phyloP scores from a whole-genome alignment of 306 rosid species.

The Trifolium fragiferum region DNA sequence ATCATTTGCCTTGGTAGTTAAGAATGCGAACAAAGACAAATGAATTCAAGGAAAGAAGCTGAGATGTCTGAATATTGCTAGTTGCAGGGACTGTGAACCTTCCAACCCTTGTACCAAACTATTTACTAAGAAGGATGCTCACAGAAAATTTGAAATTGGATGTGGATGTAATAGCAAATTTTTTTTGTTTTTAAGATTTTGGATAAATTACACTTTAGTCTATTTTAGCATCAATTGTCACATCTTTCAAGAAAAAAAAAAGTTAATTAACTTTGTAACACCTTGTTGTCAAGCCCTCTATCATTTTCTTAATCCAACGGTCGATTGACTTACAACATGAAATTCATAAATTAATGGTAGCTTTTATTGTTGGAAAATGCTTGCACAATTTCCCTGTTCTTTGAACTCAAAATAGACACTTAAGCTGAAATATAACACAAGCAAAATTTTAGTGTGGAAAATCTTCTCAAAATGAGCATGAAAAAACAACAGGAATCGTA shows the following conservation, averaged over 20 bases:
- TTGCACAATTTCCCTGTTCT: too few relatives aligned
- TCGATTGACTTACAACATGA: background rate
- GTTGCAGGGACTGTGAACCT: background rate
- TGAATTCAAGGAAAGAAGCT: background rate
- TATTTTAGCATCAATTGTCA: background rate
- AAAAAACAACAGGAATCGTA: too few relatives aligned
- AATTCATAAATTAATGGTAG: background rate
- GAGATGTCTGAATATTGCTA: constrained; percentile 2
- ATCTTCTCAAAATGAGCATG: too few relatives aligned
- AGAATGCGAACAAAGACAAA: constrained; percentile 7
- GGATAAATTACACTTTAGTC: background rate
- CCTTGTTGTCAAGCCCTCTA: too few relatives aligned
- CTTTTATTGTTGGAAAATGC: background rate
- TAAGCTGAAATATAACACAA: too few relatives aligned
- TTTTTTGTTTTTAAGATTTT: background rate
- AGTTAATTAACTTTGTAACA: too few relatives aligned
- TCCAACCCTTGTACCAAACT: too few relatives aligned
- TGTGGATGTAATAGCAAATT: constrained; percentile 3
- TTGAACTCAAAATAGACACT: too few relatives aligned
- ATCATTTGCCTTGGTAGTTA: background rate
- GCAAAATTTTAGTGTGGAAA: too few relatives aligned
- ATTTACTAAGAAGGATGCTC: background rate
- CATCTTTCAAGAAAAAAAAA: background rate
- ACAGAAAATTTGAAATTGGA: constrained; percentile 2
- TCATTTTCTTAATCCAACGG: too few relatives aligned